phyloP scores from a whole-genome alignment of 1,284 basidiomycete genomes.

The Rhodofomes roseus region DNA sequence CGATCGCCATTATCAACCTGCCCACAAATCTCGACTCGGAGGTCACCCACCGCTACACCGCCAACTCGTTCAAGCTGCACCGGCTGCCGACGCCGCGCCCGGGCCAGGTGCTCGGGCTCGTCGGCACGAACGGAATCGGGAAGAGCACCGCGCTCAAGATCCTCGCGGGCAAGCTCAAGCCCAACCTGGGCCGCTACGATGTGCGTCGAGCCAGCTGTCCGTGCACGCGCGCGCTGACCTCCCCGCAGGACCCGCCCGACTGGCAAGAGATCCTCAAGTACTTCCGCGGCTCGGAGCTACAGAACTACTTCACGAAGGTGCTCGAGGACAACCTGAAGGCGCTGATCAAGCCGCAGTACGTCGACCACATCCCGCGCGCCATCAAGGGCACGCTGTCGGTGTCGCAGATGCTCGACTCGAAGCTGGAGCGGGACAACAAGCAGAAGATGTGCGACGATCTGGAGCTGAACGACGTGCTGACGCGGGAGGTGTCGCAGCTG shows the following conservation, averaged over 20 bases:
- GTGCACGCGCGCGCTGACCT: conserved; percentile 7
- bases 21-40: conserved; percentile 93
- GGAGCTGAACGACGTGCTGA: conserved; percentile 82
- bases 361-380: conserved; percentile 94
- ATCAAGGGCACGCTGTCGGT: conserved; percentile 91
- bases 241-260: conserved; percentile 82
- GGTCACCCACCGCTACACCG: conserved; percentile 95
- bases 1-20: conserved; percentile 95
- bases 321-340: conserved; percentile 97
- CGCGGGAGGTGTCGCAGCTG: conserved; percentile 80
- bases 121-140: conserved; percentile 97
- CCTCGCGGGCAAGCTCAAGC: conserved; percentile 92
- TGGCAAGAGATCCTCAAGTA: conserved; percentile 98
- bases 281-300: conserved; percentile 94
- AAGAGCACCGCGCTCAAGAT: conserved; percentile 97
- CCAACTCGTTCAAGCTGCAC: conserved; percentile 98
- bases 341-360: conserved; percentile 98
- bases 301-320: conserved; percentile 99
- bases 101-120: conserved; percentile 92
- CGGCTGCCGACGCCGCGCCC: conserved; percentile 92
- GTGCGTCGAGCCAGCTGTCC: conserved; percentile 40
- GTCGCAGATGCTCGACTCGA: conserved; percentile 85
- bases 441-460: conserved; percentile 79
- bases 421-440: conserved; percentile 82
- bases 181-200: conserved; percentile 88